Conservation (phyloP, 2,329 filamentous ascomycete genomes). For the Beauveria bassiana region DNA sequence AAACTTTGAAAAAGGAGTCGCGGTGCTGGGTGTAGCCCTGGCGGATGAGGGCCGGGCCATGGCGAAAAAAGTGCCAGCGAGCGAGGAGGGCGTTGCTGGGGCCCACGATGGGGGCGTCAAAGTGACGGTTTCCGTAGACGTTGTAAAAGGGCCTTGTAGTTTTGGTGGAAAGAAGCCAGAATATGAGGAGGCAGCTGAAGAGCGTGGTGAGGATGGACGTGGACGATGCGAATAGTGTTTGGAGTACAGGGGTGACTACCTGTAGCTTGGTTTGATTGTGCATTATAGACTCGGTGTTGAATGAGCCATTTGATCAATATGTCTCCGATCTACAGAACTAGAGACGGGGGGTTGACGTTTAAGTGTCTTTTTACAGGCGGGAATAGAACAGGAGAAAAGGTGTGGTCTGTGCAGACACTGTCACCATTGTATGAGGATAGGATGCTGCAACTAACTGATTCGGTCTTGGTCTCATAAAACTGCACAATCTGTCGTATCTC, state of each 20-base stretch:
- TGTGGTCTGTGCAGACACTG: too few relatives aligned
- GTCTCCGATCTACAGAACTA: too few relatives aligned
- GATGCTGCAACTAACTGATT: too few relatives aligned
- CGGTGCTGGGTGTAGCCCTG: conserved; percentile 1
- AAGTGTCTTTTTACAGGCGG: too few relatives aligned
- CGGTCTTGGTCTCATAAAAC: too few relatives aligned
- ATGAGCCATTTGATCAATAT: too few relatives aligned
- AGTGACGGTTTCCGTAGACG: neutral
- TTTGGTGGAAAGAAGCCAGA: neutral
- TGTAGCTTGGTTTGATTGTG: neutral
- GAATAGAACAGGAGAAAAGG: too few relatives aligned
- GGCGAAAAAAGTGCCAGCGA: conserved; percentile 3
- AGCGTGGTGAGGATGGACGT: neutral
- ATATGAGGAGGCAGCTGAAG: neutral
- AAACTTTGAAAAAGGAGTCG: conserved; percentile 4
- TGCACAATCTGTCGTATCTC: too few relatives aligned
- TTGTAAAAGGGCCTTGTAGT: neutral
- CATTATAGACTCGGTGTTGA: neutral
- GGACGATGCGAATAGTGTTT: too few relatives aligned
- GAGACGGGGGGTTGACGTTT: too few relatives aligned
- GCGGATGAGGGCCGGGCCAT: conserved; percentile 2
- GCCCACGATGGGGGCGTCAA: conserved; percentile 2
- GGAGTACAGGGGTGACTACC: neutral
- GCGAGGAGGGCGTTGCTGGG: neutral
- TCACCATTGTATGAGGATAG: too few relatives aligned